Evolutionary conservation across 2,329 filamentous ascomycete species (phyloP), one percentile per base, ranked within the genome.

Genomic region (Penicillium sp.): DNA sequence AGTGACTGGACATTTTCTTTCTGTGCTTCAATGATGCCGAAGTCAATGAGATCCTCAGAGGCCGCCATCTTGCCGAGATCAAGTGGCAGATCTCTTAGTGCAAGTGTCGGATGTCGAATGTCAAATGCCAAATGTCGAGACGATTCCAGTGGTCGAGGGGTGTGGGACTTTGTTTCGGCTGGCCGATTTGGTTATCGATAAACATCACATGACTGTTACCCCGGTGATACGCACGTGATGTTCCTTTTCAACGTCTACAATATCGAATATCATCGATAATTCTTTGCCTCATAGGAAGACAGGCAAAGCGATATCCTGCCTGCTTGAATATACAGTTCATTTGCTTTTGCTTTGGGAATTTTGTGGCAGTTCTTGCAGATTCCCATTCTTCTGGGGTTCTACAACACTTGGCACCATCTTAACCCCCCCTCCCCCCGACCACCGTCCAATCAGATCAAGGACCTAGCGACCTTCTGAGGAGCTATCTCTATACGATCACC

Each of bases 1-100:
- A 98, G 77, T 15, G 89, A 83, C 67, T 96, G 90, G 41, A 98
- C 96, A 68, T 98, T 98, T 71, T 98, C 93, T 70, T 98, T 98
- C 58, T 96, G 90, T 32, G 80, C 81, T 71, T 98, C 93, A 69
- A 98, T 96, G 49, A 96, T 79, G 57, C 94, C 86, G 71, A 98
- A 97, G 70, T 74, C 64, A 50, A 74, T 67, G 34, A 70, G 58
- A 48, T 73, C 70, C 27, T 69, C 63, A 29, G 63, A 55, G 43
- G 51, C 58, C 55, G 66, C 59, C 68, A 71, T 70, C 20, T 53
- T 58, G 54, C 53, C 54, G 79, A 6, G 70, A 80, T 30, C 33
- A 75, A 82, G 54, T 80, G 21, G 19, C 31, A 27, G 33, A 41
- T 41, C 25, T 39, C 33, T 36, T 33, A 7, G 33, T 15, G 33